Percentiles rank a stretch among this genome's conserved stretches.
phyloP scores from a whole-genome alignment of 805 yeast genomes.

The Candida glaebosa region DNA sequence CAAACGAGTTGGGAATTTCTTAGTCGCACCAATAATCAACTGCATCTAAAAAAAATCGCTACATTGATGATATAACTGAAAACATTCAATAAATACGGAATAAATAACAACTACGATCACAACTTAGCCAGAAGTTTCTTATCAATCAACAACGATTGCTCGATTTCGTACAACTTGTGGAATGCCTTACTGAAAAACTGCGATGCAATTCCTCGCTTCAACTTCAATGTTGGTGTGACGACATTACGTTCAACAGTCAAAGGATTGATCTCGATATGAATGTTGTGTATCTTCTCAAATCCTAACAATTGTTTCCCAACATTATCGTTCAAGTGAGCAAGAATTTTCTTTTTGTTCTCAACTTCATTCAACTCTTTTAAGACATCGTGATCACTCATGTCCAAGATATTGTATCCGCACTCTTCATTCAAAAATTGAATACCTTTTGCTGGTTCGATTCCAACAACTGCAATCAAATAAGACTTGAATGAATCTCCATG shows the following conservation, averaged over 20 bases:
- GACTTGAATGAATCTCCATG: slow-evolving; percentile 30
- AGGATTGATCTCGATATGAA: slow-evolving; percentile 35
- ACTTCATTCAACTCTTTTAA: slow-evolving; percentile 15
- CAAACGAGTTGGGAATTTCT: too few relatives aligned
- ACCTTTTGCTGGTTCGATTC: slow-evolving; percentile 30
- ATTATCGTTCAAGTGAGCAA: slow-evolving; percentile 20
- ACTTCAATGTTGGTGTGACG: slow-evolving; percentile 41
- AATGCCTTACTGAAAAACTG: slow-evolving; percentile 24
- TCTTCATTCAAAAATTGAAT: slow-evolving; percentile 15
- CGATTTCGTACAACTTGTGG: slow-evolving; percentile 28
- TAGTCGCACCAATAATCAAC: too few relatives aligned
- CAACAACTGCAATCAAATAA: slow-evolving; percentile 27
- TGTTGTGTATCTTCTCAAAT: slow-evolving; percentile 36
- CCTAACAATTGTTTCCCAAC: slow-evolving; percentile 25
- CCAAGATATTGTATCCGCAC: slow-evolving; percentile 10
- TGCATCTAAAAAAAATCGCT: too few relatives aligned
- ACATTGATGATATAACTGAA: too few relatives aligned
- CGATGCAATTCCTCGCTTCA: slow-evolving; percentile 35
- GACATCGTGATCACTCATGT: slow-evolving; percentile 12
- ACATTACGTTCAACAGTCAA: slow-evolving; percentile 35
- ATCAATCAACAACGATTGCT: slow-evolving; percentile 26
- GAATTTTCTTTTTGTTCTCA: slow-evolving; percentile 17
- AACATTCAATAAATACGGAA: too few relatives aligned
- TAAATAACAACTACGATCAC: too few relatives aligned
- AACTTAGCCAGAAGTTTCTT: slow-evolving; percentile 20